Evolutionary conservation across 805 yeast species (phyloP), one percentile per base, ranked within the genome.

Genomic region (Monosporozyma servazzii): DNA sequence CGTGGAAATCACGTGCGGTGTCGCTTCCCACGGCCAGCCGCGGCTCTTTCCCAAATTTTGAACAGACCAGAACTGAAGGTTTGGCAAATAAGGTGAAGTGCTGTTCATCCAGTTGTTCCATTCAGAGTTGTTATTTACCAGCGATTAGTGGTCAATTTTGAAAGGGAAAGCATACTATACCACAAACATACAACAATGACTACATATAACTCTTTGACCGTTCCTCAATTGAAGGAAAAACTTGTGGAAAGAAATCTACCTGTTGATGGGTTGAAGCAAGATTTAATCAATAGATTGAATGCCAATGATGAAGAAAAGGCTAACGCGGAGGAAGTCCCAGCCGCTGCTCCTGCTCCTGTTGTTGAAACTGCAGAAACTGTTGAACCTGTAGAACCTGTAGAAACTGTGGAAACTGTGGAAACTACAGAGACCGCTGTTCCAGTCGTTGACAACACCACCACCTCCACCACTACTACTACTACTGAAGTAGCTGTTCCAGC

Each of bases 221-320:
- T 89, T 48, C 81, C 84, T 18, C 96, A 89, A 72, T 76, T 91
- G 67, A 90, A 87, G 66, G 96, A 86, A 55, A 62, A 79, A 51
- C 76, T 91, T 59, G 83, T 84, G 59, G 68, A 75, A 21, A 81
- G 82, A 54, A 85, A 84, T 1, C 76, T 91, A 48, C 66, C 93
- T 2, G 72, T 74, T 5, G 78, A 78, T 40, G 98, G 98, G 21
- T 82, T 87, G 59, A 91, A 91, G 68, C 81, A 84, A 43, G 96
- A 88, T 49, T 71, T 86, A 58, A 72, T 86, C 51, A 77, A 77
- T 15, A 76, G 93, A 59, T 71, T 86, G 21, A 45, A 45, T 7
- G 54, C 56, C 40, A 57, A 56, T 37, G 45, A 36, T n/a, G 45
- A 25, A 27, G 51, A 31, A 10, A 47, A 21, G 3, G 7, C 46